Percentiles rank a stretch among this genome's conserved stretches.
Conservation (phyloP, 169 alveolate species). For the Plasmodium knowlesi region DNA sequence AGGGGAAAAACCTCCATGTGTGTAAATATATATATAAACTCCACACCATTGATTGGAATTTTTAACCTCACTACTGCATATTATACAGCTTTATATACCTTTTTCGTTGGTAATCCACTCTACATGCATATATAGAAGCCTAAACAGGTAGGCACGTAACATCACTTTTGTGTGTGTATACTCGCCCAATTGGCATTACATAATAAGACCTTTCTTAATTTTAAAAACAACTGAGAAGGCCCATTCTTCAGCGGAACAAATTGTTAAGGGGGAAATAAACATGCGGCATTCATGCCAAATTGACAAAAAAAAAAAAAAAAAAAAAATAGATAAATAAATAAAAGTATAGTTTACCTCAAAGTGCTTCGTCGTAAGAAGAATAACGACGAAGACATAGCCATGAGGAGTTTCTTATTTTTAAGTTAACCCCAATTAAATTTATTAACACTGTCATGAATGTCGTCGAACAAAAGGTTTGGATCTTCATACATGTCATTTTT, state of each 20-base stretch:
- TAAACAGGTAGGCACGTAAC: neutral
- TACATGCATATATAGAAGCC: neutral
- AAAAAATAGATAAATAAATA: conserved; percentile 7
- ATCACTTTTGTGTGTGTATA: neutral
- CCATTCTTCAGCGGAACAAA: neutral
- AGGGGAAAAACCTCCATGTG: neutral
- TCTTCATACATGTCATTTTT: conserved; percentile 64
- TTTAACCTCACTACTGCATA: neutral
- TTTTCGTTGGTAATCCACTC: neutral
- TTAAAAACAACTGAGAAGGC: neutral
- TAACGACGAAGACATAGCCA: neutral
- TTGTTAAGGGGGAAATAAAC: neutral
- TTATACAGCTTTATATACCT: neutral
- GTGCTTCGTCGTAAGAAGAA: neutral
- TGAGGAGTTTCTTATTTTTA: neutral
- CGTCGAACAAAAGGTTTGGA: conserved; percentile 64
- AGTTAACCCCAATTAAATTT: conserved; percentile 71
- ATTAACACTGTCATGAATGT: conserved; percentile 65
- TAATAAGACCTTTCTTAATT: neutral
- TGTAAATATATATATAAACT: neutral
- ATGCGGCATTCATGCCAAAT: neutral
- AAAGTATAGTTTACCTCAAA: neutral
- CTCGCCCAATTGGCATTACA: neutral
- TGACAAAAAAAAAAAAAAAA: conserved; percentile 15
- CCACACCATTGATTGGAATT: neutral